phyloP scores from a whole-genome alignment of 2,329 filamentous ascomycete species.

The Ophiostoma australiae region DNA sequence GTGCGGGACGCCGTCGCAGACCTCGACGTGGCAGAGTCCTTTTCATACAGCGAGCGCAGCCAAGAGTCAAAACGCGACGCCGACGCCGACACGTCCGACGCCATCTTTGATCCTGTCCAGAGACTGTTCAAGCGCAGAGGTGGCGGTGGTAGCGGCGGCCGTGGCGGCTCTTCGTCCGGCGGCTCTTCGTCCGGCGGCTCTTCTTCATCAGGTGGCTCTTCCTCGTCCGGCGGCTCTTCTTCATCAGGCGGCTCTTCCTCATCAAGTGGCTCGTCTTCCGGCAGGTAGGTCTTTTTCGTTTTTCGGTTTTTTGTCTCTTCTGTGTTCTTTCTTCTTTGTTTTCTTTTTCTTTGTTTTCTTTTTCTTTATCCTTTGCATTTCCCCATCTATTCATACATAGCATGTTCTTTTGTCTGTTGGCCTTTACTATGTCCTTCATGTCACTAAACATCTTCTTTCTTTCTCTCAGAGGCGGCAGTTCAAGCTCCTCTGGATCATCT shows the following conservation, averaged over 20 bases:
- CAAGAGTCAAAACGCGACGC: not conserved
- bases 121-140: slow-evolving; percentile 56
- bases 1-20: slow-evolving; percentile 23
- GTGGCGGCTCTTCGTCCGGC: slow-evolving; percentile 27
- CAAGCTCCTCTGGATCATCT: slow-evolving; percentile 5
- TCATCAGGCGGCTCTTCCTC: slow-evolving; percentile 13
- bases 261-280: slow-evolving; percentile 12
- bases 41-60: not conserved
- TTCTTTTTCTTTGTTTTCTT: not conserved
- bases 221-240: slow-evolving; percentile 24
- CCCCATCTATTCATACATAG: not conserved
- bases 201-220: slow-evolving; percentile 24
- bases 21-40: slow-evolving; percentile 3
- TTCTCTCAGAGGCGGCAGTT: slow-evolving; percentile 3
- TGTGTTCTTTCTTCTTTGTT: not conserved
- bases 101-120: slow-evolving; percentile 16
- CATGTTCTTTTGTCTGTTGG: not conserved
- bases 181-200: slow-evolving; percentile 26
- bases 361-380: not conserved
- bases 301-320: not conserved
- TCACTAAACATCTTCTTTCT: slow-evolving; percentile 14
- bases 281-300: slow-evolving; percentile 17
- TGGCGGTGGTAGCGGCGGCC: slow-evolving; percentile 44
- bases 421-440: slow-evolving; percentile 3
- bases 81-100: slow-evolving; percentile 19